Percentiles rank a stretch among this genome's conserved stretches.
Evolutionary conservation across 179 eudicot genomes (phyloP).

Genomic region (Pouteria campechiana): DNA sequence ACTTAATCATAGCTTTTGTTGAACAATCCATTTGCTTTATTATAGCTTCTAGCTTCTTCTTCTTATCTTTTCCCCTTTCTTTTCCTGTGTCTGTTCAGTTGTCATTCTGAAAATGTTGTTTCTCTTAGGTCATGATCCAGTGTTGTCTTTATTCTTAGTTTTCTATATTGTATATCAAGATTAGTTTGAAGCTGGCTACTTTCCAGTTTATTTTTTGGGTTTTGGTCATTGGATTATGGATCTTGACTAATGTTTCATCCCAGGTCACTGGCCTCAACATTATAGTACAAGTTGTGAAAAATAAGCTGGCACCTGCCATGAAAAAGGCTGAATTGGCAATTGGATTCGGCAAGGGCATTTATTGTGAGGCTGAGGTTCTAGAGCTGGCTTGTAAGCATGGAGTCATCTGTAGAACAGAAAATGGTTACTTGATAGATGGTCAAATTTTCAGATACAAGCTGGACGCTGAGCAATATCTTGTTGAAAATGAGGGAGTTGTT

Average conservation of each 20-base stretch:
- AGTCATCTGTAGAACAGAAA: conserved; percentile 44
- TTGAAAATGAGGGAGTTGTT: conserved; percentile 32
- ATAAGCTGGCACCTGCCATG: conserved; percentile 74
- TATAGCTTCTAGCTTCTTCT: no score
- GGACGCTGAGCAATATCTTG: conserved; percentile 54
- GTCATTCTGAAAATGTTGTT: no score
- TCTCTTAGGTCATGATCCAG: no score
- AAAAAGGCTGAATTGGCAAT: conserved; percentile 62
- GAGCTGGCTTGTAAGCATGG: conserved; percentile 79
- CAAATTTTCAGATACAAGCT: conserved; percentile 26
- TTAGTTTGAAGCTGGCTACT: not conserved
- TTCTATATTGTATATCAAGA: not conserved
- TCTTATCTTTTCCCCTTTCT: no score
- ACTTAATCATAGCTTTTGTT: no score
- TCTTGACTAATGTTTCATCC: conserved; percentile 4
- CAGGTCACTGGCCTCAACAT: conserved; percentile 74
- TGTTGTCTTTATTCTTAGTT: no score
- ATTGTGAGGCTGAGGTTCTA: conserved; percentile 61
- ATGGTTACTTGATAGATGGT: conserved; percentile 41
- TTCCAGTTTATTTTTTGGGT: not conserved
- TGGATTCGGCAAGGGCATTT: conserved; percentile 71
- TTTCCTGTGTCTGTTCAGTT: no score
- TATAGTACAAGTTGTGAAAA: conserved; percentile 75
- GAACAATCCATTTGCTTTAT: no score
- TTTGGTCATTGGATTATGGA: not conserved